Conservation (phyloP, 352 stramenopile genomes). For the Pythium plurisporium region DNA sequence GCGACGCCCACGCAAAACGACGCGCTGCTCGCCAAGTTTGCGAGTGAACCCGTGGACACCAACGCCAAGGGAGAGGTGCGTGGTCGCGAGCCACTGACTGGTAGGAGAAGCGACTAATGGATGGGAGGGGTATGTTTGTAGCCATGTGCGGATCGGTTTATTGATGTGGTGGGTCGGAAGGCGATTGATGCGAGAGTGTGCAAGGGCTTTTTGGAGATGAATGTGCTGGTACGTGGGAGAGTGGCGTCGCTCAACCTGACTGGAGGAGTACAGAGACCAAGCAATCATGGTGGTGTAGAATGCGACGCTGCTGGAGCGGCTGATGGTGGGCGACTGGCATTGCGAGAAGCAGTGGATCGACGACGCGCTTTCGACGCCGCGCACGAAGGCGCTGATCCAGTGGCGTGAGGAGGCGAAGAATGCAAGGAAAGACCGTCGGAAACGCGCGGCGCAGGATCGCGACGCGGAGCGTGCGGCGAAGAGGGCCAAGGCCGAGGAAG, state of each 20-base stretch:
- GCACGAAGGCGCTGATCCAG: conserved; percentile 55
- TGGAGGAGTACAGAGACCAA: background rate
- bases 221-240: conserved; percentile 55
- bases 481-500: conserved; percentile 30
- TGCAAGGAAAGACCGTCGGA: conserved; percentile 50
- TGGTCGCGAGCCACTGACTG: background rate
- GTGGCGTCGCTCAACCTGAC: background rate
- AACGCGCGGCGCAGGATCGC: conserved; percentile 49
- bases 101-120: background rate
- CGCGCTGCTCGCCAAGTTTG: conserved; percentile 41
- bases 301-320: conserved; percentile 44
- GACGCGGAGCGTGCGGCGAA: conserved; percentile 32
- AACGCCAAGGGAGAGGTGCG: conserved; percentile 49
- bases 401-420: conserved; percentile 67
- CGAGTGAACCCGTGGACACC: conserved; percentile 46
- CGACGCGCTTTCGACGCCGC: conserved; percentile 35
- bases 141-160: conserved; percentile 65
- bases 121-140: conserved; percentile 5
- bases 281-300: conserved; percentile 33
- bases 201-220: conserved; percentile 79
- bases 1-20: conserved; percentile 35
- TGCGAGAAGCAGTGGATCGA: conserved; percentile 57
- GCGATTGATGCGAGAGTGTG: conserved; percentile 30
- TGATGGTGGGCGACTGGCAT: conserved; percentile 70
- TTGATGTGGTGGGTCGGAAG: conserved; percentile 64